A percentile compares a stretch with the other conserved stretches of the same genome.
phyloP scores from a whole-genome alignment of 805 yeast genomes.

The Kodamaea jinghongensis region DNA sequence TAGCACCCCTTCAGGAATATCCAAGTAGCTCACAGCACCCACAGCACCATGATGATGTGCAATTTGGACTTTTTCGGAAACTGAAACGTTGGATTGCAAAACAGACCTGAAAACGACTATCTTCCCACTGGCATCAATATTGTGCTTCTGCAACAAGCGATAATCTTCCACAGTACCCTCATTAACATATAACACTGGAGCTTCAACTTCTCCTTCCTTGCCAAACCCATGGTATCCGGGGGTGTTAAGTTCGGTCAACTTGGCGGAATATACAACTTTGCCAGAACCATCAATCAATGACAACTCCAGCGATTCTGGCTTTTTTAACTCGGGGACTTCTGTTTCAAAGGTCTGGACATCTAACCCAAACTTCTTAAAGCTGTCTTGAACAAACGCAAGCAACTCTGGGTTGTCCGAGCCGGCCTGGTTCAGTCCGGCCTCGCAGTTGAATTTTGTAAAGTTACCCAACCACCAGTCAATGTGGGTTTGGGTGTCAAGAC shows the following conservation, averaged over 20 bases:
- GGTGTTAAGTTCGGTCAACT: conserved; percentile 25
- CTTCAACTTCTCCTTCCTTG: conserved; percentile 21
- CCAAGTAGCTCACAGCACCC: conserved; percentile 24
- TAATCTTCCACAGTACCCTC: conserved; percentile 32
- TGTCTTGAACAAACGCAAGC: conserved; percentile 21
- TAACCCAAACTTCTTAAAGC: conserved; percentile 29
- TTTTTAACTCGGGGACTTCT: conserved; percentile 13
- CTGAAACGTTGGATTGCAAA: conserved; percentile 13
- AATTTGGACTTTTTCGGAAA: conserved; percentile 23
- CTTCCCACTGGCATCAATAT: conserved; percentile 20
- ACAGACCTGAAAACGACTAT: conserved; percentile 27
- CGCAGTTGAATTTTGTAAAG: conserved; percentile 24
- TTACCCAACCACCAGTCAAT: conserved; percentile 27
- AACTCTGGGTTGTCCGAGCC: conserved; percentile 27
- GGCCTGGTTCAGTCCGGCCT: conserved; percentile 20
- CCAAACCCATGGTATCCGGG: conserved; percentile 34
- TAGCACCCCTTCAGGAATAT: conserved; percentile 7
- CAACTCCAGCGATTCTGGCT: conserved; percentile 28
- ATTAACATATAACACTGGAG: conserved; percentile 28
- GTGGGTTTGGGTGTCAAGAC: conserved; percentile 23
- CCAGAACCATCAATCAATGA: conserved; percentile 21
- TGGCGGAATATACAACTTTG: conserved; percentile 25
- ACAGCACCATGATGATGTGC: conserved; percentile 26
- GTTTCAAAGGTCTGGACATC: conserved; percentile 17
- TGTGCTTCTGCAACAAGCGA: conserved; percentile 16